Evolutionary conservation across 345 rosid species (phyloP), one percentile per base, ranked within the genome.

Genomic region (Boechera divaricarpa): DNA sequence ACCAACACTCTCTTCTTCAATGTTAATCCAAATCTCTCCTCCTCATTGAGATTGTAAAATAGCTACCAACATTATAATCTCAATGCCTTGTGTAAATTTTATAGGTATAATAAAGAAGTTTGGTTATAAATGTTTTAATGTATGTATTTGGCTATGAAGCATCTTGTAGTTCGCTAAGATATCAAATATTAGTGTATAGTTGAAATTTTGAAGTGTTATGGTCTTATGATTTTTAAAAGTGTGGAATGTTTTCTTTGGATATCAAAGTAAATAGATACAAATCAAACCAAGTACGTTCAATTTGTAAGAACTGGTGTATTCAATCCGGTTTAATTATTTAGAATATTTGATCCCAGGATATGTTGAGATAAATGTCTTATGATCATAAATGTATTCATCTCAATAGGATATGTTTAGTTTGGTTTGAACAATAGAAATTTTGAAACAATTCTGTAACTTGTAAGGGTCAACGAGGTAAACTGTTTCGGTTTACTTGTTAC

Each of bases 1-100:
- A 69, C 72, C 75, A 74, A 13, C 66, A 73, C 67, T 69, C 74
- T 54, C 82, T 79, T 68, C 67, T 53, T 35, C 74, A 35, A 5
- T 47, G 39, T 10, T 64, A 64, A 58, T 73, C 38, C 29, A 68
- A 6, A 32, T 33, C 13, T 59, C 13, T 67, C 35, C 10, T 68
- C 74, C 60, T 29, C 21, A 5, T 60, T 44, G 49, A 44, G 49
- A 44, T 44, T 44, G 42, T 41, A 10, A 10, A 1, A 10, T 3
- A 41, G 12, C 13, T 41, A 41, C 44, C 13, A 41, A 0, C 4
- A 3, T 60, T 69, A 28, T 36, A 60, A 18, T 42, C 44, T 47
- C 72, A 56, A 10, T 51, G 33, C 49, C 2, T 13, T 13, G 7
- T 44, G 49, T 44, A 44, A 21, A 44, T 44, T 44, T 44, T 12